These are phyloP conservation scores for Colletotrichum truncatum DNA, from an alignment of 2,329 filamentous ascomycete genomes.

Conservation along the genomic window DNA sequence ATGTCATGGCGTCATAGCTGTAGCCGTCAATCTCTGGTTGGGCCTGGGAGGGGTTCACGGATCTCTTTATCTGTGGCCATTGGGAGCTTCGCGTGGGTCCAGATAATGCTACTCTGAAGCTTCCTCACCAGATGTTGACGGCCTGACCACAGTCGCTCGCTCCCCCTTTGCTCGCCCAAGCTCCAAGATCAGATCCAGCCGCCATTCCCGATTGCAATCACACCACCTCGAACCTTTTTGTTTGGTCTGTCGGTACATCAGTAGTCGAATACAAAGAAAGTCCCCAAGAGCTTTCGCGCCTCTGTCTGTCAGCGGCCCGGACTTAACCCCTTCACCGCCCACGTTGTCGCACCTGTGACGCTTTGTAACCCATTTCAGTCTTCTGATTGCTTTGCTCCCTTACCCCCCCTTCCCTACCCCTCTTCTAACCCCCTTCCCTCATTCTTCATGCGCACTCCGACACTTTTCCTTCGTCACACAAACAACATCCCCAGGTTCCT, in stretches of 20 bases:
- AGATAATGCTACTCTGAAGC: neutral
- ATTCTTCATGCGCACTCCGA: constrained; percentile 21
- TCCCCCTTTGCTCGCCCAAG: neutral
- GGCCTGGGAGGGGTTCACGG: neutral
- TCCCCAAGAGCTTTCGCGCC: neutral
- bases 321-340: too few relatives aligned
- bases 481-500: neutral
- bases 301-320: too few relatives aligned
- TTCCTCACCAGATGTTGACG: neutral
- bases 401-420: neutral
- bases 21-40: neutral
- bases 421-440: neutral
- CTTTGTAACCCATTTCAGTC: neutral
- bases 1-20: neutral
- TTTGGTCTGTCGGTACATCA: too few relatives aligned
- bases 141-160: neutral
- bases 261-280: too few relatives aligned
- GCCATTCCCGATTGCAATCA: too few relatives aligned
- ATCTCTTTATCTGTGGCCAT: neutral
- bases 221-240: too few relatives aligned
- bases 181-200: too few relatives aligned
- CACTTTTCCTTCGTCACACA: constrained; percentile 1
- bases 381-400: neutral
- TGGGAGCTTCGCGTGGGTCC: neutral
- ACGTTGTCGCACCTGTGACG: too few relatives aligned